Base-by-base conservation (phyloP, 2,329 filamentous ascomycete genomes). In the Microsporum audouinii region DNA sequence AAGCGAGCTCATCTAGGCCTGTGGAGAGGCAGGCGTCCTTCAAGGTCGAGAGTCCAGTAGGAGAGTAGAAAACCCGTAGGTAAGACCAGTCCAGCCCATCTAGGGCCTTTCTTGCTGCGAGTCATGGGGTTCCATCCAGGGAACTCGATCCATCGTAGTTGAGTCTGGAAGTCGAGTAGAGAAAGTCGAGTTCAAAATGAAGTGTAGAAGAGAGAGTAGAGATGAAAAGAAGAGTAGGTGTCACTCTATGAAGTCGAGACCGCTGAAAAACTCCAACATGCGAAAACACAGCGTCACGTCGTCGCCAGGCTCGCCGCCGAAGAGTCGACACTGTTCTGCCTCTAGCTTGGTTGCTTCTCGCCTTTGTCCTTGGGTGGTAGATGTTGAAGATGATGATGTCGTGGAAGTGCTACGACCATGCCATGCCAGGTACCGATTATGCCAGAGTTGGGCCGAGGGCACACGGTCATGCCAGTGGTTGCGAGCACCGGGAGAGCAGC, bases 211-310 rank as follows among this genome's bases (percentile, higher is more conserved):
- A 55, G 49, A 31, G 49, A 31, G 49, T 4, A 27, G 12, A n/a
- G 49, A 55, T 6, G 12, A 23, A 1, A 23, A 23, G 17, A 23
- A 23, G 17, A 23, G 17, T 23, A 23, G 17, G 17, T 1, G 17
- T 55, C 49, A 55, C 33, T 38, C 12, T 17, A 79, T 76, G 68
- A 77, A 80, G 64, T 79, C 77, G 65, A 80, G 73, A 60, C 75
- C 75, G 66, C 71, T 76, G 62, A 79, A 79, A 61, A 76, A 78
- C 65, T 79, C 77, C 63, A 78, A 70, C 78, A 80, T 80, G 60
- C 74, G 73, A 66, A 75, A 75, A 67, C 77, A 79, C 49, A 80
- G 71, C 60, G 65, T 70, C 63, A 73, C 66, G 63, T 77, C 75
- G 62, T 77, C 76, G 36, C 74, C 75, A 14, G 75, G 73, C 64